Conservation (phyloP, 495 filamentous ascomycete species). For the Penicillium roqueforti region DNA sequence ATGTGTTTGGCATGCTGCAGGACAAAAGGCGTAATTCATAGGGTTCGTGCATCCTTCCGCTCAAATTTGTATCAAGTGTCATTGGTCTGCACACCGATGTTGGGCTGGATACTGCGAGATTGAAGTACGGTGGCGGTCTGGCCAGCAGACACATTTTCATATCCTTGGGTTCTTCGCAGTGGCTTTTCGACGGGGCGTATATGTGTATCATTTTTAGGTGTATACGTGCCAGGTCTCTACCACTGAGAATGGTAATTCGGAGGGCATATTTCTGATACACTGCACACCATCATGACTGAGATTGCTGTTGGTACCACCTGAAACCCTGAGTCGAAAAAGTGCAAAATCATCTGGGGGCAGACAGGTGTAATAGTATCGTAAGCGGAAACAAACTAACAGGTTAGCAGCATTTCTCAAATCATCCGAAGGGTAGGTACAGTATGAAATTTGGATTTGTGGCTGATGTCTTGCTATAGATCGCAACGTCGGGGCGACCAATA, state of each 20-base stretch:
- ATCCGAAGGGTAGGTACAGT: neutral
- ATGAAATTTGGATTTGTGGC: conserved; percentile 14
- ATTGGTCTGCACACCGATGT: conserved; percentile 22
- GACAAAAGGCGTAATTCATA: conserved; percentile 38
- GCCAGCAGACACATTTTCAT: conserved; percentile 13
- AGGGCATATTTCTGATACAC: conserved; percentile 32
- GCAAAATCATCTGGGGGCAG: no score
- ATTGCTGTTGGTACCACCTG: neutral
- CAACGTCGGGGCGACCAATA: conserved; percentile 41
- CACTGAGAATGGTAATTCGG: conserved; percentile 31
- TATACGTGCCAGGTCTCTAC: conserved; percentile 20
- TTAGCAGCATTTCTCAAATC: no score
- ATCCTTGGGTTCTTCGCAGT: conserved; percentile 17
- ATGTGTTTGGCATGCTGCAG: conserved; percentile 28
- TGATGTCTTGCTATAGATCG: conserved; percentile 31
- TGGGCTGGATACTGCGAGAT: conserved; percentile 17
- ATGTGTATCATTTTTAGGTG: conserved; percentile 11
- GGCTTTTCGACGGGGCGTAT: conserved; percentile 9
- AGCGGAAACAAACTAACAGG: no score
- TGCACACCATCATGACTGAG: conserved; percentile 22
- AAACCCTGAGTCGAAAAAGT: neutral
- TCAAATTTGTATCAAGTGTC: conserved; percentile 35
- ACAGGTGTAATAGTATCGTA: no score
- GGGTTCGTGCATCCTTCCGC: conserved; percentile 20
- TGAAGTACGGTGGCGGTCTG: conserved; percentile 24